Base-by-base conservation (phyloP, 139 green algal genomes). In the Chloropicon primus region DNA sequence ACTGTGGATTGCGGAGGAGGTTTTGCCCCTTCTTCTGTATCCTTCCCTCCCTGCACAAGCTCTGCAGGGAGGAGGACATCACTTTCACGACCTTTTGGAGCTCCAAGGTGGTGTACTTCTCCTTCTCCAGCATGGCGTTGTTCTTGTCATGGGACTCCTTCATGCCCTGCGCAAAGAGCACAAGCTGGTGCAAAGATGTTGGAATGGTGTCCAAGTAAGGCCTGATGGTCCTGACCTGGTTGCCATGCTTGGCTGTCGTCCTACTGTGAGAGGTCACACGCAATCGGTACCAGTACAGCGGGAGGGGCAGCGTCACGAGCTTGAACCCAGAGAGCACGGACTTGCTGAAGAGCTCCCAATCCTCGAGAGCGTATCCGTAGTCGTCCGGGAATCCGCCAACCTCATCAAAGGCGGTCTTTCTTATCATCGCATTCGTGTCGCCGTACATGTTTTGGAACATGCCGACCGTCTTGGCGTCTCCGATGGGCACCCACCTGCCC, bases 361-460 rank as follows among this genome's bases (percentile, higher is more conserved):
- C 79, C 79, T 82, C 79, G 24, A 82, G 79, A 2, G 79, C 79
- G 24, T 82, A 82, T 21, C 79, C 79, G 24, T 72, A 79, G 74
- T 82, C 79, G 22, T 79, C 74, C 10, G 79, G 79, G 74, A 82
- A 82, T 2, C 79, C 79, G 22, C 79, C 79, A 2, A 77, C 74
- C 24, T 78, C 24, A 2, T 77, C 24, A 28, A 82, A 82, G 1
- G 75, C 79, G 22, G 53, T 21, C 74, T 75, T 80, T 2, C 27
- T 26, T 23, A 82, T 76, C 79, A 82, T 79, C 2, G 74, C 74
- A 27, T 82, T 82, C 53, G 79, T 82, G 54, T 82, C 79, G 2
- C 79, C 79, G 53, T 82, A 82, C 74, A 80, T 80, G 53, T 82
- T 82, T 29, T 79, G 73, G 54, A 82, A 82, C 41, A 82, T 82